Percentiles rank a stretch among this genome's conserved stretches.
Evolutionary conservation across 108 stramenopile species (phyloP).

Genomic region (Skeletonema marinoi): DNA sequence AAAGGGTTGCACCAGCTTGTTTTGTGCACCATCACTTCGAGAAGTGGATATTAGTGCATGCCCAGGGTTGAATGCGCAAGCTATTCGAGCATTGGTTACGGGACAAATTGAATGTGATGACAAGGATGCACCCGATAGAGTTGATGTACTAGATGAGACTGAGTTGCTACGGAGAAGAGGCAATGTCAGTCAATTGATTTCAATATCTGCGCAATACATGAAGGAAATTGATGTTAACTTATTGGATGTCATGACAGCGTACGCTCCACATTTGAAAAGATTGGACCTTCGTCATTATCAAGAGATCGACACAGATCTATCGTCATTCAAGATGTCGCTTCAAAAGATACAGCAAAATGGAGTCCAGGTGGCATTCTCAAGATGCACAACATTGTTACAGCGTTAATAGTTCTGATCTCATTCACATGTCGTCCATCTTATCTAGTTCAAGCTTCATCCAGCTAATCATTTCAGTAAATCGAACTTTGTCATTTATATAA

Average conservation of each 20-base stretch:
- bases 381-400: background rate
- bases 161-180: background rate
- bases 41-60: conserved; percentile 28
- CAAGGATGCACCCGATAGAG: background rate
- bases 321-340: conserved; percentile 15
- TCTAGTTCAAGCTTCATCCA: conserved; percentile 52
- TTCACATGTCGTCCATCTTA: conserved; percentile 12
- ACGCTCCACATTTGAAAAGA: conserved; percentile 14
- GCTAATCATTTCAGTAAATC: conserved; percentile 67
- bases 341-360: conserved; percentile 22
- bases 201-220: conserved; percentile 21
- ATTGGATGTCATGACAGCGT: conserved; percentile 11
- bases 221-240: conserved; percentile 10
- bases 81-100: conserved; percentile 19
- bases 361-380: conserved; percentile 13
- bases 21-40: conserved; percentile 12
- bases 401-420: background rate
- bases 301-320: background rate
- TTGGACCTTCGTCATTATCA: conserved; percentile 30
- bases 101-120: background rate
- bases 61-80: conserved; percentile 1
- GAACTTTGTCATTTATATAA: conserved; percentile 61
- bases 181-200: conserved; percentile 14
- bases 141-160: background rate
- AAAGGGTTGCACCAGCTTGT: conserved; percentile 16